Evolutionary conservation across 2,329 filamentous ascomycete species (phyloP).

Genomic region (Beauveria pseudobassiana): DNA sequence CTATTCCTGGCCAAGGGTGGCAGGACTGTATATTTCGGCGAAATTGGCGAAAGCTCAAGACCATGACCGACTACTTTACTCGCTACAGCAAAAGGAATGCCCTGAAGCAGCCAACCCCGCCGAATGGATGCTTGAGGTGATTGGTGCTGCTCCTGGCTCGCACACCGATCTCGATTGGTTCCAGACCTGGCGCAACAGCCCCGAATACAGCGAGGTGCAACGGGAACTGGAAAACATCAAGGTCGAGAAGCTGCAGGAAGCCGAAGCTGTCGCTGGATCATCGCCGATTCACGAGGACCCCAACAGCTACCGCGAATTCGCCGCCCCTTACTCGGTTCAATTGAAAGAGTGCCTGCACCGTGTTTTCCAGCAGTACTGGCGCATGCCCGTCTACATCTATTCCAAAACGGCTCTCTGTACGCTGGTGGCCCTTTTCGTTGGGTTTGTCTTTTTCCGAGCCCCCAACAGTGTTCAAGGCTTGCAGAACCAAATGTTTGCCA

Average conservation of each 20-base stretch:
- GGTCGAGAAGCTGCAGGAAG: slow-evolving; percentile 31
- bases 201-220: slow-evolving; percentile 49
- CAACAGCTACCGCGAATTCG: slow-evolving; percentile 64
- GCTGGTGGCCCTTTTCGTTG: slow-evolving; percentile 65
- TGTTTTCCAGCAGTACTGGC: slow-evolving; percentile 89
- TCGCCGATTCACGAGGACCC: slow-evolving; percentile 26
- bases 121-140: slow-evolving; percentile 67
- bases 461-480: slow-evolving; percentile 68
- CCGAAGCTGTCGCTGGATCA: slow-evolving; percentile 17
- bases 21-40: slow-evolving; percentile 73
- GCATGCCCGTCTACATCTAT: slow-evolving; percentile 82
- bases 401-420: slow-evolving; percentile 66
- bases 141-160: slow-evolving; percentile 57
- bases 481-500: slow-evolving; percentile 79
- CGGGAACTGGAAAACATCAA: slow-evolving; percentile 51
- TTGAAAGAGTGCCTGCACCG: slow-evolving; percentile 60
- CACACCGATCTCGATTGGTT: slow-evolving; percentile 59
- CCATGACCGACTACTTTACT: slow-evolving; percentile 69
- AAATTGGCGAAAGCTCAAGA: slow-evolving; percentile 65
- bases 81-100: slow-evolving; percentile 60
- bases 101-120: slow-evolving; percentile 67
- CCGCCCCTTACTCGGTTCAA: slow-evolving; percentile 64
- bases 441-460: slow-evolving; percentile 70
- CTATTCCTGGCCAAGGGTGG: slow-evolving; percentile 72
- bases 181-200: slow-evolving; percentile 50